Evolutionary conservation across 208 protist genomes (phyloP).

Genomic region (Herpetomonas muscarum): DNA sequence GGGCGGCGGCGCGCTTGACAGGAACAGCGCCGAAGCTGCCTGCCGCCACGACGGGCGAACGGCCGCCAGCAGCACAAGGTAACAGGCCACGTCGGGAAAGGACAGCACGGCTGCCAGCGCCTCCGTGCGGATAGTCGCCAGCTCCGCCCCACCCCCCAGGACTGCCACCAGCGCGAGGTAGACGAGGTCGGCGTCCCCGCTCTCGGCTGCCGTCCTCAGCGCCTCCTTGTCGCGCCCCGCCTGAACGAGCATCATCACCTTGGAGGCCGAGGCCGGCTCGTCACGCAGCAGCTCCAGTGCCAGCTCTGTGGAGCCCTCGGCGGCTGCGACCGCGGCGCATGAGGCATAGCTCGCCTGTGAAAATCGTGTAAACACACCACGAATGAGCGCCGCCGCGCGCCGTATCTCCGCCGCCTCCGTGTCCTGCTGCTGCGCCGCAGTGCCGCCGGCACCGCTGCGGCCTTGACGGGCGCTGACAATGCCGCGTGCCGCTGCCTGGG

Average conservation of each 20-base stretch:
- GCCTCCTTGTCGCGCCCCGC: constrained; percentile 24
- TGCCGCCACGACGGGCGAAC: constrained; percentile 12
- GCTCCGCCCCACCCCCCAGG: constrained; percentile 6
- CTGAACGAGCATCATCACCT: constrained; percentile 32
- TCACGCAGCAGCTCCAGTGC: constrained; percentile 37
- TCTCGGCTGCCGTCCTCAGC: constrained; percentile 15
- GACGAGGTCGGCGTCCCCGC: constrained; percentile 36
- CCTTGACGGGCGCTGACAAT: constrained; percentile 7
- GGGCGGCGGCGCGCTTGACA: not conserved
- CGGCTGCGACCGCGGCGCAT: constrained; percentile 26
- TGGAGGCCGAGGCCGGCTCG: constrained; percentile 23
- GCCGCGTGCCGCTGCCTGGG: too few species aligned
- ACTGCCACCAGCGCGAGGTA: constrained; percentile 29
- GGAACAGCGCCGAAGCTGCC: not conserved
- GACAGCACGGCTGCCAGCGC: not conserved
- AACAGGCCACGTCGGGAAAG: constrained; percentile 7
- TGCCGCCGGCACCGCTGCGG: constrained; percentile 2
- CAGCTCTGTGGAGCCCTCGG: constrained; percentile 15
- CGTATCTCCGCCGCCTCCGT: too few species aligned
- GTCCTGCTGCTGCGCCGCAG: constrained; percentile 14
- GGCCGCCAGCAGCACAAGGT: constrained; percentile 6
- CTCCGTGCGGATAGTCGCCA: not conserved
- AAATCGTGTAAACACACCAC: constrained; percentile 16
- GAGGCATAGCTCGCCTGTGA: constrained; percentile 32
- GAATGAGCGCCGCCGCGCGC: too few species aligned